Evolutionary conservation across 305 asterid species (phyloP), one percentile per base, ranked within the genome.

Genomic region (Solanum chacoense): DNA sequence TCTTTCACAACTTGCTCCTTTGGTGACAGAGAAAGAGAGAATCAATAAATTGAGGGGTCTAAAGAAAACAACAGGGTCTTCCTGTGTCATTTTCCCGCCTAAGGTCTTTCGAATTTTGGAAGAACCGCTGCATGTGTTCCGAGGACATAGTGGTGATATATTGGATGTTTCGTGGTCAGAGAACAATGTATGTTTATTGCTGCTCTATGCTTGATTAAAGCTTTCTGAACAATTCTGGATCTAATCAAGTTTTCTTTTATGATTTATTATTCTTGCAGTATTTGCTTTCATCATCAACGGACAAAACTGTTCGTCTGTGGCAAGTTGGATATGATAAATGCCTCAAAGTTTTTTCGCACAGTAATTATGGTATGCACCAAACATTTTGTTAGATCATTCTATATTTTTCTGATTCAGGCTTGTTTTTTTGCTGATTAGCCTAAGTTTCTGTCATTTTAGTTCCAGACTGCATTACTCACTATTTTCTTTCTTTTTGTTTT

Each of bases 241-340:
- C 45, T 84, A 55, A 84, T 55, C 74, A 84, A 55, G 50, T 34
- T 42, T 11, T 29, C 9, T 16, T 69, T 69, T 40, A 37, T 13
- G 6, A 34, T 20, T 55, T 14, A 67, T 90, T 93, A 80, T 29
- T 91, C 42, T 40, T 93, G 92, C 95, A 97, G 99, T 91, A 90
- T 93, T 89, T 96, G 93, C 94, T 97, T 87, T 95, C 99, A 11
- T 94, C 98, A 16, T 97, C 99, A 16, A 94, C 92, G 75, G 99
- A 97, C 93, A 94, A 94, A 91, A 96, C 98, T 35, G 99, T 94
- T 89, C 98, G 99, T 88, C 90, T 97, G 93, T 97, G 99, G 99
- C 93, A 89, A 85, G 96, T 97, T 80, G 99, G 99, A 81, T 88
- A 85, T 75, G 96, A 96, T 91, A 93, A 91, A 65, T 95, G 98